These are phyloP conservation scores for Heimioporus sp. DNA, from an alignment of 768 basidiomycete genomes.

Conservation along the genomic window DNA sequence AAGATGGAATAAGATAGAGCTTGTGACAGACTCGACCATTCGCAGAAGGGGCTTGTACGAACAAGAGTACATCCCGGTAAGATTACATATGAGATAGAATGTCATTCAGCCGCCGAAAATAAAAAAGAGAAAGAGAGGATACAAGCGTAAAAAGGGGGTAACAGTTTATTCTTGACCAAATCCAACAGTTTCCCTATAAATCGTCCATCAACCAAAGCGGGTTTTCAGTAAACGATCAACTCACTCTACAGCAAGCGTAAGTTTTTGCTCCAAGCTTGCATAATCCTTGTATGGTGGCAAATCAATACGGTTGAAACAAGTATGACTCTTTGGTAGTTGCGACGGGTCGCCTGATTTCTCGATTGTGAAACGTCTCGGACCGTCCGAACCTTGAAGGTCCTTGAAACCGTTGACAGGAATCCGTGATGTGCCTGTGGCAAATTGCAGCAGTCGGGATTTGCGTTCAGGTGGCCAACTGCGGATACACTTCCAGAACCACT, in stretches of 20 bases:
- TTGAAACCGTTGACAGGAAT: constrained; percentile 99
- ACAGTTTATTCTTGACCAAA: constrained; percentile 84
- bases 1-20: constrained; percentile 1
- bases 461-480: constrained; percentile 97
- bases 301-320: constrained; percentile 96
- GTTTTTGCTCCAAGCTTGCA: constrained; percentile 89
- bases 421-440: constrained; percentile 94
- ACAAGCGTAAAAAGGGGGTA: constrained; percentile 14
- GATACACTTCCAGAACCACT: constrained; percentile 99
- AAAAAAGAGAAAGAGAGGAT: not conserved
- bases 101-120: constrained; percentile 11
- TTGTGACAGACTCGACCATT: not conserved
- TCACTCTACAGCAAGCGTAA: constrained; percentile 91
- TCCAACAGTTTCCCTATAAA: constrained; percentile 80
- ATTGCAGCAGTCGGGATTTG: constrained; percentile 94
- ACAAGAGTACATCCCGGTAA: constrained; percentile 21
- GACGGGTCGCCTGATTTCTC: constrained; percentile 98
- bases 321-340: constrained; percentile 94
- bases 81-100: constrained; percentile 31
- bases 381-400: constrained; percentile 96
- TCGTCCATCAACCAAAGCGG: constrained; percentile 14
- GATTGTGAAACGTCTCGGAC: constrained; percentile 95
- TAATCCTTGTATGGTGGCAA: constrained; percentile 98
- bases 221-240: constrained; percentile 32
- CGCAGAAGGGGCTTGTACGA: constrained; percentile 1